phyloP scores from a whole-genome alignment of 2,329 filamentous ascomycete species.

The Annulohypoxylon truncatum region DNA sequence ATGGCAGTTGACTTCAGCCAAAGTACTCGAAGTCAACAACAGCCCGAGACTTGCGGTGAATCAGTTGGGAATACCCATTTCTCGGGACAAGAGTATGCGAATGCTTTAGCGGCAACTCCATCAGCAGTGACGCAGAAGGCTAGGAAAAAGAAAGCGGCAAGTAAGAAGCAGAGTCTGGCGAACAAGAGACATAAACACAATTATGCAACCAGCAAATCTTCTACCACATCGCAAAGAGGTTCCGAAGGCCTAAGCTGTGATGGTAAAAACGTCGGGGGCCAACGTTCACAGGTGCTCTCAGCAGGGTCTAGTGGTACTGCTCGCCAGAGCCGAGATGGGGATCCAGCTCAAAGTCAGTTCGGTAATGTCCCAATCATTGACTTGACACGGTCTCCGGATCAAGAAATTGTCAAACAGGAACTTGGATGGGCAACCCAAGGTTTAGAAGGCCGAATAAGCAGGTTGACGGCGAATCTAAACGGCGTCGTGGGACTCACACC shows the following conservation, averaged over 20 bases:
- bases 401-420: not conserved
- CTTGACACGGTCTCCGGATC: constrained; percentile 9
- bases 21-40: not conserved
- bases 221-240: not conserved
- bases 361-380: constrained; percentile 14
- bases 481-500: not conserved
- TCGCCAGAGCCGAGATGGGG: not conserved
- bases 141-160: not conserved
- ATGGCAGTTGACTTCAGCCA: not conserved
- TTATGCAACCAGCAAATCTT: not conserved
- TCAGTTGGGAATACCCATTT: not conserved
- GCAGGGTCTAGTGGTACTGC: not conserved
- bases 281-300: not conserved
- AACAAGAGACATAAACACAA: constrained; percentile 4
- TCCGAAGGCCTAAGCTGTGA: not conserved
- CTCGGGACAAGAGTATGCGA: not conserved
- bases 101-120: not conserved
- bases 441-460: not conserved
- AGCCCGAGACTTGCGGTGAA: not conserved
- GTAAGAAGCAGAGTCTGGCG: not conserved
- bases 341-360: not conserved
- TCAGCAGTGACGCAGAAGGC: not conserved
- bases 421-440: not conserved
- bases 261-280: not conserved
- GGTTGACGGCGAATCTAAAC: constrained; percentile 4